Evolutionary conservation across 169 alveolate genomes (phyloP).

Genomic region (Plasmodium blacklocki): DNA sequence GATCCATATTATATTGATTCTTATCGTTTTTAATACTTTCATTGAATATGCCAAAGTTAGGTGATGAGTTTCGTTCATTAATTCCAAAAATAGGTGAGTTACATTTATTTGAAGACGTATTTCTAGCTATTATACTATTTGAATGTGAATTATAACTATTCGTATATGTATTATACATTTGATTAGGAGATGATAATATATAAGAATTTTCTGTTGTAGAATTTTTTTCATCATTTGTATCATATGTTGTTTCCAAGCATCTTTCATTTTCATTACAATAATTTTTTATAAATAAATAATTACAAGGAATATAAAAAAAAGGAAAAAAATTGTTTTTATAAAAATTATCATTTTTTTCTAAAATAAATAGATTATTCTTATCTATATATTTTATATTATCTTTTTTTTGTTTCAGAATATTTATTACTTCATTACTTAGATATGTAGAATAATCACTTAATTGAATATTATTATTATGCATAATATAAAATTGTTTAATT

Average conservation of each 20-base stretch:
- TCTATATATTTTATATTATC: conserved; percentile 7
- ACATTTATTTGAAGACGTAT: conserved; percentile 24
- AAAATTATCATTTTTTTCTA: conserved; percentile 1
- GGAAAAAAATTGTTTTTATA: conserved; percentile 5
- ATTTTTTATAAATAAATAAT: conserved; percentile 50
- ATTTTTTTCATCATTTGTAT: conserved; percentile 44
- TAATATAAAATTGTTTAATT: conserved; percentile 65
- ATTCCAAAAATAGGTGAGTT: conserved; percentile 56
- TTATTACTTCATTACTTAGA: conserved; percentile 42
- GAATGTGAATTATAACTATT: conserved; percentile 20
- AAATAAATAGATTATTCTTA: conserved; percentile 4
- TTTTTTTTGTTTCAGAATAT: conserved; percentile 17
- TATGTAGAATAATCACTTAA: conserved; percentile 43
- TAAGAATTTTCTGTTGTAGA: conserved; percentile 24
- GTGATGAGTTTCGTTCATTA: conserved; percentile 37
- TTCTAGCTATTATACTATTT: conserved; percentile 26
- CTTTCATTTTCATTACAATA: conserved; percentile 22
- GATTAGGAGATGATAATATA: conserved; percentile 15
- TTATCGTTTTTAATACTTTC: conserved; percentile 3
- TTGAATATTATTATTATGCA: conserved; percentile 48
- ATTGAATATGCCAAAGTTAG: conserved; percentile 50
- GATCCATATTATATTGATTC: conserved; percentile 1
- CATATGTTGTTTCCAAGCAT: neutral
- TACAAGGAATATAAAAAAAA: conserved; percentile 62
- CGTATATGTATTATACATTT: conserved; percentile 20